Evolutionary conservation across 768 basidiomycete genomes (phyloP).

Genomic region (Mycena albidolilacea): DNA sequence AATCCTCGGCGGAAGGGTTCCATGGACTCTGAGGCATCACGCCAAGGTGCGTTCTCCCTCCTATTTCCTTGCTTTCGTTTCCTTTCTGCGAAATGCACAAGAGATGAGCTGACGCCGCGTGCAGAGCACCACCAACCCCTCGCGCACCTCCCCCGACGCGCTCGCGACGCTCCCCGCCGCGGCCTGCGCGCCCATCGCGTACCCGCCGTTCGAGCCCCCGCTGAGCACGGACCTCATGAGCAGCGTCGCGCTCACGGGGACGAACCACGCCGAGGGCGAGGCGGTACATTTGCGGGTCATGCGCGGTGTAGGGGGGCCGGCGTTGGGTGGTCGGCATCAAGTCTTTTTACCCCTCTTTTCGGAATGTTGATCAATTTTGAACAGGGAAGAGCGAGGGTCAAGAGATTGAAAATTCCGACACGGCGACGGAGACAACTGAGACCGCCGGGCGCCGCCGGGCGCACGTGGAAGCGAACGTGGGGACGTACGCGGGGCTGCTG

Average conservation of each 20-base stretch:
- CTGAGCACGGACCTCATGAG: conserved; percentile 95
- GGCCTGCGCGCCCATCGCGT: conserved; percentile 78
- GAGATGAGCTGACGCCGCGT: neutral
- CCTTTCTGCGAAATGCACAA: no score
- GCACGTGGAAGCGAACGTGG: conserved; percentile 84
- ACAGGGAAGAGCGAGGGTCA: no score
- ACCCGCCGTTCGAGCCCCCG: conserved; percentile 90
- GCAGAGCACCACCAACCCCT: neutral
- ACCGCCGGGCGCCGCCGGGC: conserved; percentile 62
- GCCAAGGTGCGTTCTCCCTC: neutral
- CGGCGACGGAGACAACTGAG: conserved; percentile 51
- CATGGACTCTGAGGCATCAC: conserved; percentile 91
- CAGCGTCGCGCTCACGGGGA: conserved; percentile 90
- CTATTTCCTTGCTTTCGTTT: neutral
- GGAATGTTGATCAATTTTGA: no score
- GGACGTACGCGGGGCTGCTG: conserved; percentile 90
- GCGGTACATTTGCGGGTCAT: conserved; percentile 88
- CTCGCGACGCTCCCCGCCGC: conserved; percentile 78
- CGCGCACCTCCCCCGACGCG: conserved; percentile 65
- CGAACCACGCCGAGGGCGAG: conserved; percentile 98
- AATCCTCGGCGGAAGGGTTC: conserved; percentile 86
- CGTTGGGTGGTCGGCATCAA: conserved; percentile 32
- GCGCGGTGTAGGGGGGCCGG: conserved; percentile 12
- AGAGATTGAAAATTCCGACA: neutral
- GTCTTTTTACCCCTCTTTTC: conserved; percentile 25